Percentiles rank a stretch among this genome's conserved stretches.
Evolutionary conservation across 768 basidiomycete genomes (phyloP).

Genomic region (Agrocybe pediades): DNA sequence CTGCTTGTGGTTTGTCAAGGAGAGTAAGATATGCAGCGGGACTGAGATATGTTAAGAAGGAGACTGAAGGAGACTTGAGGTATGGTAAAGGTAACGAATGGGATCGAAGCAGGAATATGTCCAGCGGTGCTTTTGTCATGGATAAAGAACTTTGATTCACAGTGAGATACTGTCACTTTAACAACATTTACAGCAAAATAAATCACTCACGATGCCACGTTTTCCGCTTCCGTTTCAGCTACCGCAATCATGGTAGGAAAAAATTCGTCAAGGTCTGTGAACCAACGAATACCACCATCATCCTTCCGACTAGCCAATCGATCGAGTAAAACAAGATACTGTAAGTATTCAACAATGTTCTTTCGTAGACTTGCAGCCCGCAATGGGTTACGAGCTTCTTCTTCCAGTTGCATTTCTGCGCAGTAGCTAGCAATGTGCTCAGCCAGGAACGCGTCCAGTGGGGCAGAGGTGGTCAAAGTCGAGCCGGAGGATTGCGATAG

Average conservation of each 20-base stretch:
- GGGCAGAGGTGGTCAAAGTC: constrained; percentile 49
- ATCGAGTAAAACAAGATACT: constrained; percentile 75
- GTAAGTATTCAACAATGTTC: constrained; percentile 54
- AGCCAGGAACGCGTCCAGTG: constrained; percentile 65
- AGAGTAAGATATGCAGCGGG: constrained; percentile 70
- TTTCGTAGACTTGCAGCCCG: constrained; percentile 52
- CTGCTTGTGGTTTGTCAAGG: constrained; percentile 33
- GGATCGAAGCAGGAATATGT: constrained; percentile 67
- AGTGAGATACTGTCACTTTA: too few relatives aligned
- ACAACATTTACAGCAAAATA: constrained; percentile 7
- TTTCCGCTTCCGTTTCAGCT: constrained; percentile 54
- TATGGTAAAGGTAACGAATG: constrained; percentile 77
- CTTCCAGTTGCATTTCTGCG: constrained; percentile 57
- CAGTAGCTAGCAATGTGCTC: constrained; percentile 59
- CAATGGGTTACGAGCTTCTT: constrained; percentile 49
- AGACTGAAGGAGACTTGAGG: constrained; percentile 64
- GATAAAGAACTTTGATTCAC: constrained; percentile 36
- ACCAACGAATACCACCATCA: constrained; percentile 73
- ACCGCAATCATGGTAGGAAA: constrained; percentile 49
- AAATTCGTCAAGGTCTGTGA: constrained; percentile 62
- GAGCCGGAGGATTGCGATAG: constrained; percentile 41
- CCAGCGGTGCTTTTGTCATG: constrained; percentile 53
- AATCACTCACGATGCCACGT: constrained; percentile 52
- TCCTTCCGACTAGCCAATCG: constrained; percentile 61
- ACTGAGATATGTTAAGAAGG: constrained; percentile 72